Conservation (phyloP, 1,139 yeast genomes). For the Suhomyces taliae region DNA sequence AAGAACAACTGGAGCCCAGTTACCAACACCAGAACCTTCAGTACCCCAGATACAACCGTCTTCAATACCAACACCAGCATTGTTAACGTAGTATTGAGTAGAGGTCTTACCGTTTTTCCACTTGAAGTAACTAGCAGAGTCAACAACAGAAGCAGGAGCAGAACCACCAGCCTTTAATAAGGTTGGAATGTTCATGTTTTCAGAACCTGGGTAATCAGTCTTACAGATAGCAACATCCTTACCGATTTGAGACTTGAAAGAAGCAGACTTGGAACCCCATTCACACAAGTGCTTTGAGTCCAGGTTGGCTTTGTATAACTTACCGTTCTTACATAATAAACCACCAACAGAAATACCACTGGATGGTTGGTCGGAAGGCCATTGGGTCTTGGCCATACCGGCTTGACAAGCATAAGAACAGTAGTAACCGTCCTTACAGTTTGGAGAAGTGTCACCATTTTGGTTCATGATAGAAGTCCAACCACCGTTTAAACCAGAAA, state of each 20-base stretch:
- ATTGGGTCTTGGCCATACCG: constrained; percentile 89
- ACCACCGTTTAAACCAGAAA: constrained; percentile 59
- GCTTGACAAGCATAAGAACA: constrained; percentile 88
- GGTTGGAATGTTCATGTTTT: constrained; percentile 83
- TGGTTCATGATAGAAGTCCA: constrained; percentile 70
- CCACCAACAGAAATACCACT: constrained; percentile 83
- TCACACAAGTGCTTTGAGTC: constrained; percentile 64
- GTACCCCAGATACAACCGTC: constrained; percentile 81
- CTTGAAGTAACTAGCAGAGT: constrained; percentile 57
- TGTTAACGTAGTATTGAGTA: constrained; percentile 77
- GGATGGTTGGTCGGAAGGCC: constrained; percentile 73
- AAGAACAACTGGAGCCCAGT: constrained; percentile 80
- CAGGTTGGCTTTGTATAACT: constrained; percentile 66
- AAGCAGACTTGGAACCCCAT: constrained; percentile 70
- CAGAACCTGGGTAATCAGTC: constrained; percentile 89
- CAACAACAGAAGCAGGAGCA: constrained; percentile 64
- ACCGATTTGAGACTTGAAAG: constrained; percentile 55
- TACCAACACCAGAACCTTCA: constrained; percentile 64
- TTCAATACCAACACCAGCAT: constrained; percentile 72
- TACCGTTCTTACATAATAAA: constrained; percentile 65
- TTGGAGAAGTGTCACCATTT: constrained; percentile 63
- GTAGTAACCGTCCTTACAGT: constrained; percentile 72
- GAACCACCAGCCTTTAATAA: constrained; percentile 59
- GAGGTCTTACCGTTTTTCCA: constrained; percentile 71
- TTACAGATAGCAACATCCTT: constrained; percentile 73